These are phyloP conservation scores for Gaeumannomyces sp. DNA, from an alignment of 2,329 filamentous ascomycete species.

Conservation along the genomic window DNA sequence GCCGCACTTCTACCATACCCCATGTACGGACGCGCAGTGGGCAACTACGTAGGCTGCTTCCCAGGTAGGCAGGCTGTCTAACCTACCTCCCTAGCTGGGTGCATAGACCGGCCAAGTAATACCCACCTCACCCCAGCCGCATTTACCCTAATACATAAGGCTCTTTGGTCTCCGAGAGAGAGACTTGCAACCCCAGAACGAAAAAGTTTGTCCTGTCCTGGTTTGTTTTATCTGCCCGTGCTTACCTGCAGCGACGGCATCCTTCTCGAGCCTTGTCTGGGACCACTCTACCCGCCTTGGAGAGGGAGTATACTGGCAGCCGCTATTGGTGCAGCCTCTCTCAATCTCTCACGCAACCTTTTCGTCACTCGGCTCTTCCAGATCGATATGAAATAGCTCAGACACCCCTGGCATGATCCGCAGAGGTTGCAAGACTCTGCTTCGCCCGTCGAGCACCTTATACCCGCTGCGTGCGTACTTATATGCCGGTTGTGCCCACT, in stretches of 20 bases:
- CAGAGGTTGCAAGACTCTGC: background rate
- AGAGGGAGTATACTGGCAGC: background rate
- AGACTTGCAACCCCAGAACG: background rate
- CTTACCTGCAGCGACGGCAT: background rate
- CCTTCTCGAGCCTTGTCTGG: background rate
- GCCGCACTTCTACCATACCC: too few species aligned
- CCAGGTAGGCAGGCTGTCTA: too few species aligned
- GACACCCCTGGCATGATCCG: background rate
- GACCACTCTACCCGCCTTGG: background rate
- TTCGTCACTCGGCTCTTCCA: slow-evolving; percentile 3
- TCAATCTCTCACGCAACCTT: slow-evolving; percentile 5
- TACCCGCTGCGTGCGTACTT: slow-evolving; percentile 6
- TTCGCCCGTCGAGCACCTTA: background rate
- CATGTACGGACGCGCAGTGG: too few species aligned
- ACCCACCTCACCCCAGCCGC: too few species aligned
- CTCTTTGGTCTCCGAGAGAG: too few species aligned
- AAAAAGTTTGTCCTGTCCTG: background rate
- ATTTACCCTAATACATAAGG: too few species aligned
- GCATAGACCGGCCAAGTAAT: too few species aligned
- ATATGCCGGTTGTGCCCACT: slow-evolving; percentile 5
- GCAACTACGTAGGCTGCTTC: too few species aligned
- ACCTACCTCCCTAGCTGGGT: too few species aligned
- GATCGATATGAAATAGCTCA: slow-evolving; percentile 1
- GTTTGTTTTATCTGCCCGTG: background rate
- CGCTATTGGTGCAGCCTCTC: background rate